Base-by-base conservation (phyloP, 2,329 filamentous ascomycete genomes). In the Colletotrichum brevisporum region DNA sequence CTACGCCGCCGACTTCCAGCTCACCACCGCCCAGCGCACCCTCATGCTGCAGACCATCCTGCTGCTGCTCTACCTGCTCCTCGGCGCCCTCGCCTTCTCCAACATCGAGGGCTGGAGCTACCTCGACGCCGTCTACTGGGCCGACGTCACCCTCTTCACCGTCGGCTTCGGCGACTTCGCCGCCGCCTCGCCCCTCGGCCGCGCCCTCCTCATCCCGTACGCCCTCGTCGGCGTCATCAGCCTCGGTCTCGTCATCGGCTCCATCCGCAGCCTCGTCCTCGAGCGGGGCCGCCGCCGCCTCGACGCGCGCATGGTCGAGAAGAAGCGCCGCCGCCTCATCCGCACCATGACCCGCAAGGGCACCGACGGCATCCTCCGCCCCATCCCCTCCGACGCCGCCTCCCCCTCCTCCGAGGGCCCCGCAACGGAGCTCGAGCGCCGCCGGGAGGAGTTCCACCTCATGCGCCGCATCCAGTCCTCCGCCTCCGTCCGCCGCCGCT, bases 11-110 rank as follows among this genome's bases (percentile, higher is more conserved):
- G 91, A 94, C 75, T 97, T 97, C 73, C 84, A 87, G 73, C 84
- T 97, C 26, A 95, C 92, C 0, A 88, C 91, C 61, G 92, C 91
- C 70, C 95, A 98, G 78, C 88, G 95, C 10, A 97, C 94, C 0
- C 83, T 98, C 24, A 97, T 98, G 84, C 81, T 97, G 31, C 95
- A 98, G 79, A 97, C 94, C 1, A 97, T 97, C 79, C 83, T 92
- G 63, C 93, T 97, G 76, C 90, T 97, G 59, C 81, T 93, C 55
- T 97, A 96, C 84, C 83, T 98, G 0, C 89, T 93, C 0, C 80
- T 94, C 2, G 95, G 95, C 1, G 94, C 91, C 0, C 87, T 91
- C 0, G 82, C 97, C 0, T 97, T 96, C 76, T 89, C 89, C 6
- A 83, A 83, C 2, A 86, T 96, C 3, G 91, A 97, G 70, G 86